Percentiles rank a stretch among this genome's conserved stretches.
Evolutionary conservation across 2,329 filamentous ascomycete genomes (phyloP).

Genomic region (Sporothrix schenckii): DNA sequence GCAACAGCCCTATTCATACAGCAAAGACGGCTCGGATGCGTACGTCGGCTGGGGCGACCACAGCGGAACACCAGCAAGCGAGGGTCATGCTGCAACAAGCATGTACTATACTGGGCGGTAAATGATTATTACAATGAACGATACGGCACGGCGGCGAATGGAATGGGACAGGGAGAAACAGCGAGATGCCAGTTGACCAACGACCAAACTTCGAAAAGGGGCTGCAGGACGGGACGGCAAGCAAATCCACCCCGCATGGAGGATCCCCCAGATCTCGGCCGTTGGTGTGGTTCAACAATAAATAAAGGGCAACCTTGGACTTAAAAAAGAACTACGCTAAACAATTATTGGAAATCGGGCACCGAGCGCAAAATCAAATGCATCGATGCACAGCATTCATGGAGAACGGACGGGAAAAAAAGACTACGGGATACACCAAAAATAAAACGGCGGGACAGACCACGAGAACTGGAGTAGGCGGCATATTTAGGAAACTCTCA

Average conservation of each 20-base stretch:
- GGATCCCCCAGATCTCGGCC: background rate
- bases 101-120: conserved; percentile 45
- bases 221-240: conserved; percentile 11
- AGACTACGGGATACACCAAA: conserved; percentile 10
- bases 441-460: conserved; percentile 9
- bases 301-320: background rate
- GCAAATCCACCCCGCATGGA: conserved; percentile 6
- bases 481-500: background rate
- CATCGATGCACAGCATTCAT: background rate
- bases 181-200: background rate
- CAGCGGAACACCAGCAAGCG: conserved; percentile 37
- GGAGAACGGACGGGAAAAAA: background rate
- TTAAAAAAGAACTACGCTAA: background rate
- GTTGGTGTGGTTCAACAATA: background rate
- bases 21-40: conserved; percentile 42
- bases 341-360: background rate
- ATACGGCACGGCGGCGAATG: conserved; percentile 6
- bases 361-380: background rate
- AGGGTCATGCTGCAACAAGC: conserved; percentile 38
- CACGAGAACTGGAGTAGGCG: background rate
- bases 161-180: background rate
- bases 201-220: background rate
- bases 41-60: conserved; percentile 46
- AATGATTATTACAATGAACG: conserved; percentile 24
- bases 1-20: conserved; percentile 52